A percentile compares a stretch with the other conserved stretches of the same genome.
Conservation (phyloP, 2,329 filamentous ascomycete genomes). For the Ambrosiella cleistominuta region DNA sequence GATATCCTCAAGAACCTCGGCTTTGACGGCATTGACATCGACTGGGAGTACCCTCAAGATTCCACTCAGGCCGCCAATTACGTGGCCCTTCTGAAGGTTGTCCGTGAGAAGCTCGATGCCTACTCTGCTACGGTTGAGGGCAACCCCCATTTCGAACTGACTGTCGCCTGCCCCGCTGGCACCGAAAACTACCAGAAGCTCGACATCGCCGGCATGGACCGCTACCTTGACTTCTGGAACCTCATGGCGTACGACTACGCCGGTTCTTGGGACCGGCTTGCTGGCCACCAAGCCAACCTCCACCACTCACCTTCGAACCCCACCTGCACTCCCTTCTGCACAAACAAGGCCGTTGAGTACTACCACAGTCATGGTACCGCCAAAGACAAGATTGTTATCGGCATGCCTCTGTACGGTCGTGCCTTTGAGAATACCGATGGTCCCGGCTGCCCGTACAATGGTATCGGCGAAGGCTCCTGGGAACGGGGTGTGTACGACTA, state of each 20-base stretch:
- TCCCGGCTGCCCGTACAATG: slow-evolving; percentile 48
- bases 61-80: slow-evolving; percentile 36
- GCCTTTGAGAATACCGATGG: slow-evolving; percentile 67
- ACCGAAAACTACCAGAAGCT: slow-evolving; percentile 44
- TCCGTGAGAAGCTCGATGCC: slow-evolving; percentile 38
- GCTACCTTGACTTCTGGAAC: slow-evolving; percentile 56
- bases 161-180: slow-evolving; percentile 46
- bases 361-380: slow-evolving; percentile 51
- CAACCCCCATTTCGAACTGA: slow-evolving; percentile 41
- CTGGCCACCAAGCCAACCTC: slow-evolving; percentile 72
- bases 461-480: slow-evolving; percentile 65
- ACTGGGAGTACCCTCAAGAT: slow-evolving; percentile 50
- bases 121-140: slow-evolving; percentile 30
- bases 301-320: slow-evolving; percentile 41
- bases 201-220: slow-evolving; percentile 46
- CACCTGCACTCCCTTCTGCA: slow-evolving; percentile 59
- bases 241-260: slow-evolving; percentile 82
- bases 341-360: slow-evolving; percentile 47
- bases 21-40: slow-evolving; percentile 53
- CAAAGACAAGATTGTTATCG: slow-evolving; percentile 60
- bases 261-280: slow-evolving; percentile 55
- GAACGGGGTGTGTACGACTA: slow-evolving; percentile 78
- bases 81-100: slow-evolving; percentile 39
- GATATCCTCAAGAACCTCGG: slow-evolving; percentile 63
- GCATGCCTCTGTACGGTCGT: slow-evolving; percentile 84